Evolutionary conservation across 257 asterid species (phyloP).

Genomic region (Solanum ossicruentum): DNA sequence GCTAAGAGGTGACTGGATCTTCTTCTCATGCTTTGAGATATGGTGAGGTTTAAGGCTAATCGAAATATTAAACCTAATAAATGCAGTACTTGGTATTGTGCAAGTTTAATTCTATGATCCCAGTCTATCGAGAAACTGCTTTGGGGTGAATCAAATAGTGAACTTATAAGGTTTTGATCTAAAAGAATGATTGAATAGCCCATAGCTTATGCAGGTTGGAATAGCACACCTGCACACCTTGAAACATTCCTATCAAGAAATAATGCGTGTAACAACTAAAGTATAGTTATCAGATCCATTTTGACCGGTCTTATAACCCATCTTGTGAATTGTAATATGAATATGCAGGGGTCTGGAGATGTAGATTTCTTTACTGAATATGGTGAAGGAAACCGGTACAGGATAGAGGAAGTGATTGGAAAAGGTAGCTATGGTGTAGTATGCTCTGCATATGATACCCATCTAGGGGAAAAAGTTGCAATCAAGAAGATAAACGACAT

Average conservation of each 20-base stretch:
- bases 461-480: conserved; percentile 84
- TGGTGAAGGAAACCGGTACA: conserved; percentile 92
- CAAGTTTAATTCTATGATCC: background rate
- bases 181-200: background rate
- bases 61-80: background rate
- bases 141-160: background rate
- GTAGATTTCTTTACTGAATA: conserved; percentile 91
- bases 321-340: background rate
- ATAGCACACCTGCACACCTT: background rate
- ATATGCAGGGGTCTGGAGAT: conserved; percentile 55
- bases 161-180: background rate
- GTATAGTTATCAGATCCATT: background rate
- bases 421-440: conserved; percentile 98
- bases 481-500: conserved; percentile 90
- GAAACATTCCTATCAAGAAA: background rate
- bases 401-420: conserved; percentile 89
- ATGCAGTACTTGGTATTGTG: background rate
- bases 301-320: background rate
- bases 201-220: background rate
- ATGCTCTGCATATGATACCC: conserved; percentile 91
- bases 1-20: background rate
- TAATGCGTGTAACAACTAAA: background rate
- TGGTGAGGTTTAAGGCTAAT: background rate
- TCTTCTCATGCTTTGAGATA: background rate
- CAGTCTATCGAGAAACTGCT: background rate